Percentiles rank a stretch among this genome's conserved stretches.
phyloP scores from a whole-genome alignment of 345 rosid genomes.

The Eucalyptus regnans region DNA sequence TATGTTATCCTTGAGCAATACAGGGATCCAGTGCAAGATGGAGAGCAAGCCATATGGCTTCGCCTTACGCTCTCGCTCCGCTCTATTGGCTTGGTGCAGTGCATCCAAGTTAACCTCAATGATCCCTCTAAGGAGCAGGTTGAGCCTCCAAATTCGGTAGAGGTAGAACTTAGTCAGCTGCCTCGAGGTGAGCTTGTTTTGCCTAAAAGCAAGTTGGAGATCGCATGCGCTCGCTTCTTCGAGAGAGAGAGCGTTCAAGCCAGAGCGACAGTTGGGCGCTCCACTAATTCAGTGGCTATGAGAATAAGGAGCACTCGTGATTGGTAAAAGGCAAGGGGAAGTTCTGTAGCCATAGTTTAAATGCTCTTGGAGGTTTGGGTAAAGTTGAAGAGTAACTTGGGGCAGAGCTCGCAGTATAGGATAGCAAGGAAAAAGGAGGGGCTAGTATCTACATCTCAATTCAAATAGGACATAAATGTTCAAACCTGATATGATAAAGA shows the following conservation, averaged over 20 bases:
- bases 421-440: not conserved
- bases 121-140: too few relatives aligned
- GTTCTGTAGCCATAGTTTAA: not conserved
- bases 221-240: slow-evolving; percentile 28
- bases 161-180: slow-evolving; percentile 45
- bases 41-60: too few relatives aligned
- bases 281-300: not conserved
- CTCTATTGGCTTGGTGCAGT: too few relatives aligned
- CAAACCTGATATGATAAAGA: too few relatives aligned
- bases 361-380: not conserved
- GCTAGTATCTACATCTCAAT: not conserved
- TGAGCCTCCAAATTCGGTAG: too few relatives aligned
- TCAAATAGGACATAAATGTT: not conserved
- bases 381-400: not conserved
- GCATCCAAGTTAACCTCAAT: too few relatives aligned
- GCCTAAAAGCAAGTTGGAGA: slow-evolving; percentile 30
- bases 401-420: not conserved
- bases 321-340: not conserved
- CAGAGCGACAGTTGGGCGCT: not conserved
- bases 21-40: too few relatives aligned
- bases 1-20: too few relatives aligned
- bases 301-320: not conserved
- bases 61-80: too few relatives aligned
- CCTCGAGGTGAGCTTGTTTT: slow-evolving; percentile 40
- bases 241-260: not conserved